Evolutionary conservation across 352 stramenopile species (phyloP).

Genomic region (Pythium chondricola): DNA sequence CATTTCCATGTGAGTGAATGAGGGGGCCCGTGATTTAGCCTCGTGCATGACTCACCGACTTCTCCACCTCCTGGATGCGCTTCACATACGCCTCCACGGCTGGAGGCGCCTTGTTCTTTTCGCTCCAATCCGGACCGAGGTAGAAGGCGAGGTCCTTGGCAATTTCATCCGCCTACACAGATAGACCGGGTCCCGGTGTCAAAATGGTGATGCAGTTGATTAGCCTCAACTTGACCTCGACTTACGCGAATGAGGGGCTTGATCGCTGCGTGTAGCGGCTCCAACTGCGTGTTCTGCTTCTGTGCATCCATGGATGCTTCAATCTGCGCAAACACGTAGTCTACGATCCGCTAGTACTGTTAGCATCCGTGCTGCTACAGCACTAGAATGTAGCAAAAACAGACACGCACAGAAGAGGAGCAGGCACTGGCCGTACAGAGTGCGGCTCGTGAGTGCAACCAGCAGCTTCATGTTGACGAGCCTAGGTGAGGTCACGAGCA

Average conservation of each 20-base stretch:
- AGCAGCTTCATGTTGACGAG: slow-evolving; percentile 67
- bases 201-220: background rate
- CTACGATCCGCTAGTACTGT: no score
- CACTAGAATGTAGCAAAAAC: background rate
- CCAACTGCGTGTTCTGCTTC: slow-evolving; percentile 40
- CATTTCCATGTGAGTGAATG: background rate
- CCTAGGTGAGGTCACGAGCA: slow-evolving; percentile 15
- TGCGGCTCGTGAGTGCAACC: slow-evolving; percentile 53
- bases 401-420: slow-evolving; percentile 60
- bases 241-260: slow-evolving; percentile 37
- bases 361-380: no score
- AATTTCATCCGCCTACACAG: slow-evolving; percentile 42
- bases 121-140: slow-evolving; percentile 51
- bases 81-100: slow-evolving; percentile 51
- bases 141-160: slow-evolving; percentile 57
- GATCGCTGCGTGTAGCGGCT: slow-evolving; percentile 33
- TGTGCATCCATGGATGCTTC: slow-evolving; percentile 38
- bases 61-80: slow-evolving; percentile 44
- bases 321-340: slow-evolving; percentile 62
- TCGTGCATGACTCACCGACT: slow-evolving; percentile 25
- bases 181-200: background rate
- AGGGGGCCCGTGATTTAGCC: background rate
- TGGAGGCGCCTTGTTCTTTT: slow-evolving; percentile 41
- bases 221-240: background rate
- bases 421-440: slow-evolving; percentile 56